Evolutionary conservation across 2,329 filamentous ascomycete genomes (phyloP), one percentile per base, ranked within the genome.

Genomic region (Corinectria fuckeliana): DNA sequence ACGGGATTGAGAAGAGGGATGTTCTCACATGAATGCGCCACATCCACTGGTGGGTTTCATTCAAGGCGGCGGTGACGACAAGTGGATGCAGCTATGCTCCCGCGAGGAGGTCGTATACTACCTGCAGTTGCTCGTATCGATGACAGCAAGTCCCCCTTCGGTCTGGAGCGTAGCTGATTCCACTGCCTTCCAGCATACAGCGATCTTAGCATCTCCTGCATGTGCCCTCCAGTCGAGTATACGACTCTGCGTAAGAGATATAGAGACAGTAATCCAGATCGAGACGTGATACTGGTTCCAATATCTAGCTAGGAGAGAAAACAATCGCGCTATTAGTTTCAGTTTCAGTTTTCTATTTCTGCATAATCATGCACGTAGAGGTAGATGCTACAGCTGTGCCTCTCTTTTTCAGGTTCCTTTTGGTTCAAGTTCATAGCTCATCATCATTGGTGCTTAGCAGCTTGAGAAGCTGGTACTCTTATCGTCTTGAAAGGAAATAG

Each of bases 51-150:
- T 87, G 48, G 94, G 97, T 74, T 78, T 98, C 30, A 81, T 97
- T 48, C 72, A 83, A 1, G 85, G 85, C 3, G 78, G 79, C 26
- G 78, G 69, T 16, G 76, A 75, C 16, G 77, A 77, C 60, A 77
- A 91, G 69, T 98, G 94, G 94, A 83, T 91, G 62, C 83, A 94
- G n/a, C 82, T 87, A 1, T 98, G 98, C 75, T 86, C 83, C 1
- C 81, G 93, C 25, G 90, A 95, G 79, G 85, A 88, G 77, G 94
- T 94, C 92, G 0, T 98, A 97, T 75, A 94, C 94, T 16, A 94
- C 93, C 94, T 0, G 88, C 82, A 32, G 92, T 97, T 13, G 92
- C 90, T 6, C 85, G 94, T 74, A 82, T 97, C 18, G 91, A 98
- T 74, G 94, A 97, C 81, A 85, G 91, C 94, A 77, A 83, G 90